Evolutionary conservation across 1,139 yeast genomes (phyloP), one percentile per base, ranked within the genome.

Genomic region (Yamadazyma trypodendri): DNA sequence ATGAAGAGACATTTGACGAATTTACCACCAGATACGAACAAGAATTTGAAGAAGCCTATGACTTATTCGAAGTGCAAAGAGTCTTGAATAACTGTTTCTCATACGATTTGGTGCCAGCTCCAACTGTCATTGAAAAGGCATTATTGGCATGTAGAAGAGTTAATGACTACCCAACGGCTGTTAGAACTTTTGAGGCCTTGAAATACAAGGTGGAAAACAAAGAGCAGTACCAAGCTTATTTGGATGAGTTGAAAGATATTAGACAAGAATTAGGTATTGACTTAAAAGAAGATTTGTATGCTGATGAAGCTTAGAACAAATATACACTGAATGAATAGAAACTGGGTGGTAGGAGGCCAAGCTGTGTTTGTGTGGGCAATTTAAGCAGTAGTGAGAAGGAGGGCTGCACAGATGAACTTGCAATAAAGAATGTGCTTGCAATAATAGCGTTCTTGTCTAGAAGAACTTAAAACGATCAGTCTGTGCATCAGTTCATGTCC

Each of bases 81-180:
- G 59, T 70, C 49, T 79, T 94, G 63, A 92, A 94, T 81, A 94
- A 92, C 76, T 89, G 95, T 68, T 92, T 92, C 75, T 86, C 97
- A 15, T 92, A 92, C 75, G 98, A 92, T 72, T 81, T 94, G 68
- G 98, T 92, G 41, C 98, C 98, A 51, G 94, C 98, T 27, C 98
- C 98, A 51, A 81, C 85, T 44, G 97, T 92, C 48, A 78, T 92
- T 60, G 96, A 88, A 71, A 86, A 86, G 73, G 98, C 98, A 37
- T 79, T 92, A 63, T 84, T 86, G 72, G 98, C 98, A 38, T 92
- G 97, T 59, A 89, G 98, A 81, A 87, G 98, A 73, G 97, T 92
- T 52, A 89, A 94, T 68, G 98, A 92, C 73, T 87, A 87, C 73
- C 97, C 98, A 46, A 90, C 97, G 46, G 98, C 98, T 43, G 94